Evolutionary conservation across 2,329 filamentous ascomycete genomes (phyloP), one percentile per base, ranked within the genome.

Genomic region (Cladosporium sp.): DNA sequence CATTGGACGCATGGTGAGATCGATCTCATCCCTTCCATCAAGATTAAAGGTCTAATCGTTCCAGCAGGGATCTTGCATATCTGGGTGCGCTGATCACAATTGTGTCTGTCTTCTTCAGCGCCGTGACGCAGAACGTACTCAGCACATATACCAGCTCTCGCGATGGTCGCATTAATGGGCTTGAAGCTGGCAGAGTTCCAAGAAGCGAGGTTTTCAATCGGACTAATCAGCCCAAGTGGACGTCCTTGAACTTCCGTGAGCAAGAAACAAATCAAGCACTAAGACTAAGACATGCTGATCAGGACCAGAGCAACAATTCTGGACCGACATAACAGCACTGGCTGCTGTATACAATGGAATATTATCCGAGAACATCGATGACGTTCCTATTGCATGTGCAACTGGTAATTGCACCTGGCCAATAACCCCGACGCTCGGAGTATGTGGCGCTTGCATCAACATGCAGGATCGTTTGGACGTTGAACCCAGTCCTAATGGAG

Each of bases 321-420:
- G 12, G 6, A 56, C n/a, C 12, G 44, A 58, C 48, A 25, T 49
- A n/a, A 22, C 36, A 4, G 40, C 54, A 3, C 34, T 56, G 3
- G 54, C 54, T 17, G 44, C 44, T 17, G 35, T 56, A 9, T 56
- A 56, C 35, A 39, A 48, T 10, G 54, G 54, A 10, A 48, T 56
- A 12, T 32, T 56, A 9, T 48, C 54, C 7, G 54, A 56, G 3
- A 42, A n/a, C 1, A 17, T 49, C 6, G 40, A 28, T 4, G 54
- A 58, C 5, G 44, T 55, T 17, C 44, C 50, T 13, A 48, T 58
- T n/a, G 42, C 50, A 4, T 58, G 57, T 34, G 48, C 51, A 3
- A 58, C 57, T 12, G 51, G 57, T 2, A 56, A 58, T 24, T 58
- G 57, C 25, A 53, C 44, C 19, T 58, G 57, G 57, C 57, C 57